phyloP scores from a whole-genome alignment of 139 green algal genomes.

The Chlorokybus atmophyticus region DNA sequence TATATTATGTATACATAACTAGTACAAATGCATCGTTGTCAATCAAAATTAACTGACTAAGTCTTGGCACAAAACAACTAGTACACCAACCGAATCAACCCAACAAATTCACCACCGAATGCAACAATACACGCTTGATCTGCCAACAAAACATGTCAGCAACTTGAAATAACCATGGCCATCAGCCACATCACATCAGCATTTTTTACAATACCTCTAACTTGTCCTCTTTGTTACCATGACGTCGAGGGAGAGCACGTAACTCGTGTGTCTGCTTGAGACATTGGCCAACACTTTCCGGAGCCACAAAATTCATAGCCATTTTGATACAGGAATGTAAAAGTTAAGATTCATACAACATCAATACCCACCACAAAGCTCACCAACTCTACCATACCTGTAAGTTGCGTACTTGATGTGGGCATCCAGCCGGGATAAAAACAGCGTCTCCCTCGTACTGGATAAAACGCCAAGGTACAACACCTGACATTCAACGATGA shows the following conservation, averaged over 20 bases:
- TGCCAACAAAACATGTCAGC: no score
- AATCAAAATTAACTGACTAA: no score
- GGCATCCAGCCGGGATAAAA: no score
- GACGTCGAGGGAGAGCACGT: constrained; percentile 18
- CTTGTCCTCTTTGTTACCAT: constrained; percentile 41
- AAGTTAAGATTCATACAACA: no score
- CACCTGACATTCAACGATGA: constrained; percentile 8
- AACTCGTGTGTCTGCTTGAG: constrained; percentile 29
- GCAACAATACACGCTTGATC: no score
- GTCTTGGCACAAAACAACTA: no score
- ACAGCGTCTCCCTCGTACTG: constrained; percentile 69
- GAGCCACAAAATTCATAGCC: constrained; percentile 69
- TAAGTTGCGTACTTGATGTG: constrained; percentile 67
- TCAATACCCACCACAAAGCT: constrained; percentile 10
- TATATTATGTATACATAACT: no score
- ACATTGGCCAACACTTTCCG: constrained; percentile 41
- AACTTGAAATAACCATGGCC: no score
- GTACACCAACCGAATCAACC: no score
- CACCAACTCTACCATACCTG: constrained; percentile 13
- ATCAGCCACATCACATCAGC: constrained; percentile 1
- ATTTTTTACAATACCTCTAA: constrained; percentile 28
- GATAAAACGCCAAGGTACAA: constrained; percentile 56
- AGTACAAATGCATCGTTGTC: no score
- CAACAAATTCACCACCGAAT: no score
- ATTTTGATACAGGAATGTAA: constrained; percentile 57